phyloP scores from a whole-genome alignment of 1,284 basidiomycete genomes.

The Pseudozyma thailandica region DNA sequence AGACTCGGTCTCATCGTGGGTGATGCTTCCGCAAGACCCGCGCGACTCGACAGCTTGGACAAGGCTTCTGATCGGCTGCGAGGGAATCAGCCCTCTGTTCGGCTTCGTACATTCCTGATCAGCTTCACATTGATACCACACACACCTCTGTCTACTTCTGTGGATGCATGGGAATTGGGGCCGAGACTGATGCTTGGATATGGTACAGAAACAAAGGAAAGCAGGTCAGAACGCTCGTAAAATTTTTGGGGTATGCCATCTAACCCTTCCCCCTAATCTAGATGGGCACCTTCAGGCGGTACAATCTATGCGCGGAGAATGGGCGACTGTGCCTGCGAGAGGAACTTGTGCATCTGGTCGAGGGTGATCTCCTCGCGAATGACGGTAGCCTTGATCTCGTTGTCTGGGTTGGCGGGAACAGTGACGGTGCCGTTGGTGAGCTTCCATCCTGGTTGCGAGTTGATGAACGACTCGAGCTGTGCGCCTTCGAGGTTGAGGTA shows the following conservation, averaged over 20 bases:
- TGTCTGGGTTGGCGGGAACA: conserved; percentile 74
- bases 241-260: not conserved
- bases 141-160: not conserved
- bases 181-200: conserved; percentile 40
- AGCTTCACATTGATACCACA: too few species aligned
- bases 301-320: conserved; percentile 33
- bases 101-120: too few species aligned
- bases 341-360: conserved; percentile 71
- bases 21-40: too few species aligned
- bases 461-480: conserved; percentile 76
- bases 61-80: too few species aligned
- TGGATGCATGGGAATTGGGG: conserved; percentile 19
- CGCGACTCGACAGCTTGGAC: too few species aligned
- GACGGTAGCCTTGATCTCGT: conserved; percentile 91
- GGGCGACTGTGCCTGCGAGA: conserved; percentile 54
- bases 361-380: conserved; percentile 90
- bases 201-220: conserved; percentile 37
- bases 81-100: too few species aligned
- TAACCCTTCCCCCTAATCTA: not conserved
- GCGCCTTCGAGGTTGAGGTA: conserved; percentile 80
- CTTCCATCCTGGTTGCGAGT: conserved; percentile 78
- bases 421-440: conserved; percentile 76
- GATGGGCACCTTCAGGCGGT: not conserved
- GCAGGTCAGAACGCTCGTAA: conserved; percentile 13
- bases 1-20: too few species aligned